phyloP scores from a whole-genome alignment of 2,329 filamentous ascomycete species.

The Bipolaris victoriae region DNA sequence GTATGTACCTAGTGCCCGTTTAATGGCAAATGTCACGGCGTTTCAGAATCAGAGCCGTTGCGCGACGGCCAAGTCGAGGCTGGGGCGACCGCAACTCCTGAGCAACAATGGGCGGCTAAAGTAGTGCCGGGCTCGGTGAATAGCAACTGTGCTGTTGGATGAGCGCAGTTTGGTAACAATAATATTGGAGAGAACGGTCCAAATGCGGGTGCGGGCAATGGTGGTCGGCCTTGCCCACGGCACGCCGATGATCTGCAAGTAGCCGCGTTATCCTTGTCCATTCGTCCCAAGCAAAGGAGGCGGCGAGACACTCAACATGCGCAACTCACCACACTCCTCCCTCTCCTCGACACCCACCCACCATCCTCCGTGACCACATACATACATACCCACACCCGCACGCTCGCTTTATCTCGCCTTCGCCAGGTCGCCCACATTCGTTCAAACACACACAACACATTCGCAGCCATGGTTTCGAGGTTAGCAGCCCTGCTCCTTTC shows the following conservation, averaged over 20 bases:
- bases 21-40: constrained; percentile 20
- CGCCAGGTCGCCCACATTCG: constrained; percentile 17
- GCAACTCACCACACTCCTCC: constrained; percentile 15
- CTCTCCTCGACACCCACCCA: constrained; percentile 19
- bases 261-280: constrained; percentile 32
- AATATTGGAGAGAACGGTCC: constrained; percentile 10
- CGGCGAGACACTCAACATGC: constrained; percentile 22
- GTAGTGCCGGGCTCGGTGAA: not conserved
- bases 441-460: constrained; percentile 7
- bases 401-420: constrained; percentile 19
- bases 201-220: constrained; percentile 23
- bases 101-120: not conserved
- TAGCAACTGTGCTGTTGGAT: not conserved
- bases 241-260: constrained; percentile 38
- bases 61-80: not conserved
- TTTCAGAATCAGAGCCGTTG: constrained; percentile 15
- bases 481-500: constrained; percentile 42
- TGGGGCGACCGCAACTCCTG: not conserved
- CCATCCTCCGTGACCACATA: constrained; percentile 1
- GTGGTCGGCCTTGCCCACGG: constrained; percentile 16
- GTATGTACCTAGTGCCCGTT: not conserved
- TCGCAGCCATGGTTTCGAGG: constrained; percentile 32
- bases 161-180: not conserved
- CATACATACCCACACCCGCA: constrained; percentile 12
- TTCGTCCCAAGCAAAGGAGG: constrained; percentile 22